Conservation (phyloP, 208 protist species). For the Acanthamoeba divionensis region DNA sequence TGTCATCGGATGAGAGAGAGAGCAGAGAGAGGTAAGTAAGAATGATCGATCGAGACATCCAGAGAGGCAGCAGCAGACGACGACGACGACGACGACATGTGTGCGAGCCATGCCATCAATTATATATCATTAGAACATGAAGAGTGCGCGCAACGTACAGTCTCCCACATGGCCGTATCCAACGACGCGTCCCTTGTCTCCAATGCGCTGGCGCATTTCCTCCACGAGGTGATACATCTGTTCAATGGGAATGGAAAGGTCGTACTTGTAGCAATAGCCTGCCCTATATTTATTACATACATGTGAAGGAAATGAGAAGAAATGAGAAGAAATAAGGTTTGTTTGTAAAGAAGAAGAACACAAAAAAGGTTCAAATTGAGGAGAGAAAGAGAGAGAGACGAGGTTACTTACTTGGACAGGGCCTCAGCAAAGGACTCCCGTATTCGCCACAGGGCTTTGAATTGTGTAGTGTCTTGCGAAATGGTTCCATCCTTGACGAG, state of each 20-base stretch:
- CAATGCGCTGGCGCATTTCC: slow-evolving; percentile 64
- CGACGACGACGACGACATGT: not conserved
- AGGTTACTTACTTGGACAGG: slow-evolving; percentile 19
- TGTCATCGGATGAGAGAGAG: not conserved
- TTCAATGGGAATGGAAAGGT: slow-evolving; percentile 80
- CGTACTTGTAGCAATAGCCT: slow-evolving; percentile 83
- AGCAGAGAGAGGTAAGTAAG: not conserved
- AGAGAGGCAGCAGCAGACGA: not conserved
- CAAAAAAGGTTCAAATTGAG: not conserved
- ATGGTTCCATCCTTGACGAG: slow-evolving; percentile 66
- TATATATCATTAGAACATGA: not conserved
- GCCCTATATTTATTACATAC: not conserved
- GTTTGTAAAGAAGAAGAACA: not conserved
- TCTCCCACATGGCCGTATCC: slow-evolving; percentile 96
- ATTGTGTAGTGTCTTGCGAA: slow-evolving; percentile 62
- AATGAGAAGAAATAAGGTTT: too few relatives aligned
- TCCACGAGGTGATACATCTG: slow-evolving; percentile 80
- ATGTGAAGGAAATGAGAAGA: too few relatives aligned
- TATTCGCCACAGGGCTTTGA: slow-evolving; percentile 72
- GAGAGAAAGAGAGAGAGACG: not conserved
- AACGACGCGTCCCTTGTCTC: slow-evolving; percentile 64
- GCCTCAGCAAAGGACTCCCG: slow-evolving; percentile 75
- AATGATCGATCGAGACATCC: not conserved
- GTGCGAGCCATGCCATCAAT: not conserved
- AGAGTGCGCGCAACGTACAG: slow-evolving; percentile 61